Base-by-base conservation (phyloP, 441 rosid species). In the Adansonia gregorii region DNA sequence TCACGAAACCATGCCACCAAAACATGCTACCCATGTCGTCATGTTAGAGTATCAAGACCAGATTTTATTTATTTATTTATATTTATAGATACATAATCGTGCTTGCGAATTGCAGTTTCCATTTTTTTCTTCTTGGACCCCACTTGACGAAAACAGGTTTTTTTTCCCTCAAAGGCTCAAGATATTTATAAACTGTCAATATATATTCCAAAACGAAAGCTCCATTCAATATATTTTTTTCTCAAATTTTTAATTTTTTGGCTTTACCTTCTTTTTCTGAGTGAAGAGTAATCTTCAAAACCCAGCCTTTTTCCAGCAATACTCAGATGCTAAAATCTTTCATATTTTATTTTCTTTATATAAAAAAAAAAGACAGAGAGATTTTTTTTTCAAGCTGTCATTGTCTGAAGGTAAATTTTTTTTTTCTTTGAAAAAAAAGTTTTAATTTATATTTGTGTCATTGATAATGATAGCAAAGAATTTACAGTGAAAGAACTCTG, bases 301-400 rank as follows among this genome's bases (percentile, higher is more conserved):
- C 20, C 74, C 80, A 64, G 78, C 79, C 88, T 86, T 84, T 84
- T 35, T 73, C 84, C 91, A 81, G 90, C 90, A 81, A 70, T 61
- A 66, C 78, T 73, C 83, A 69, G 86, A 85, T 83, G 84, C 87
- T 17, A 55, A 72, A 55, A 51, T 51, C 48, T 54, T 71, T 68
- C 72, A 55, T 48, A 20, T 48, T 73, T 83, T 49, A n/a, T 48
- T n/a, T 43, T 74, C 73, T 54, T 59, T 60, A 2, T 2, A 3
- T 27, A 4, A 0, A 52, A 19, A 73, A 41, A 72, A 35, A 35
- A 35, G 39, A 35, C 39, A 35, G 39, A 35, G 31, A 55, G n/a
- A 46, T 41, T 66, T 80, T n/a, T 66, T 68, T 73, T 74, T 66
- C 70, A 76, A 63, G 76, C 79, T 80, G 89, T 89, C 91, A 48